Evolutionary conservation across 2,329 filamentous ascomycete genomes (phyloP), one percentile per base, ranked within the genome.

Genomic region (Diaporthe sp.): DNA sequence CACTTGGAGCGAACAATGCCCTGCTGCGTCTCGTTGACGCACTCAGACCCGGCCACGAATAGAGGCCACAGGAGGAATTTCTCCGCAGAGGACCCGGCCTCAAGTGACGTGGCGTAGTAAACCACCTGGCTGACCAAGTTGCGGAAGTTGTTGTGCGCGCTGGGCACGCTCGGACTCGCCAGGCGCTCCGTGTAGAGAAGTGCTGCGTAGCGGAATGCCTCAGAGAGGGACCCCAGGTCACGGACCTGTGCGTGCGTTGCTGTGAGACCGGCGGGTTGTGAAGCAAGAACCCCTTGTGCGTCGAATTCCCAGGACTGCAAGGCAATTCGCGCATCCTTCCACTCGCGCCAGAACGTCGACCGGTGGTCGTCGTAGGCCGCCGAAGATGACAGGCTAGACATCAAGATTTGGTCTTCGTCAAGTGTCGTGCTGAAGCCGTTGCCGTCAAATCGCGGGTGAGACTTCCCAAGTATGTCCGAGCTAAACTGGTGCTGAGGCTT

Each of bases 1-100:
- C 95, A 97, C 78, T 95, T 93, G 77, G 91, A 88, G 70, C 95
- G 91, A 70, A 98, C 93, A 74, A 96, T 91, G 73, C 91, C 90
- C 76, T 96, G 93, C 80, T 98, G 94, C 68, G 92, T 86, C 79
- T 94, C 91, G 77, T 94, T 93, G 76, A 97, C 93, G 79, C 95
- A 97, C 85, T 98, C 96, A 30, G 94, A 95, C 27, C 96, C 96
- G 1, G 93, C 92, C 70, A 98, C 93, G 81, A 98, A 98, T 4
- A 98, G 88, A 3, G 96, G 96, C 96, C 96, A 98, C 12, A 98
- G 90, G 13, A 98, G 85, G 81, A 97, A 98, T 81, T 98, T 97
- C 83, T 97, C 93, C 50, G 93, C 92, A 63, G 88, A 89, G 79
- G 90, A 92, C 53, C 89, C 93, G 4, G 92, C 89, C 76, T 94